Base-by-base conservation (phyloP, 2,329 filamentous ascomycete species). In the Xylariaceae sp. region DNA sequence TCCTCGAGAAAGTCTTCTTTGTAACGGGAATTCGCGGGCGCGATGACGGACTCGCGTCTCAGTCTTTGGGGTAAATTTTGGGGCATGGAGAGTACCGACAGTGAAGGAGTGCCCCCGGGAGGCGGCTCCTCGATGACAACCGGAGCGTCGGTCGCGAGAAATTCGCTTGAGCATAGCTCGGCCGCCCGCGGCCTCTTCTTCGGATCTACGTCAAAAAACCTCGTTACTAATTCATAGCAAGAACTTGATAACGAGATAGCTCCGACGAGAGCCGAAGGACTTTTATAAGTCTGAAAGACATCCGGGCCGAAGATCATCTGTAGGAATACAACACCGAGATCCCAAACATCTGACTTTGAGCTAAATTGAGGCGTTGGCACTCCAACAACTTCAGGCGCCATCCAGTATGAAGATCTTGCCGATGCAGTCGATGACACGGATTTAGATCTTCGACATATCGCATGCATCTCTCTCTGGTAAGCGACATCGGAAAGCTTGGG, bases 291-390 rank as follows among this genome's bases (percentile, higher is more conserved):
- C 56, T 86, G 79, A 19, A 87, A 77, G 5, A 90, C 81, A 61
- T 90, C 84, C 35, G 90, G 77, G 2, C 94, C 94, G 68, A 96
- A 92, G 3, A 94, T 81, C 90, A 97, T 96, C 69, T 99, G 92
- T 40, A 96, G 72, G 63, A 96, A 88, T 4, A 96, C 81, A 32
- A 96, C 83, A 3, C 94, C 94, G 64, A 99, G 84, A 62, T 96
- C 89, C 94, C 94, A 99, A 6, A 97, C 83, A 68, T 97, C 94
- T 0, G 90, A 89, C 69, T 96, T 96, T 64, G 81, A 80, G 1
- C 80, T 84, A 72, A 86, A 77, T 69, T 87, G 76, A 32, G 79
- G 79, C 31, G 80, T 85, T 56, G 79, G 81, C 1, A 76, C 79
- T 46, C 74, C 80, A 32, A 81, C 80, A 49, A 91, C 79, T 71